Conservation (phyloP, 2,329 filamentous ascomycete genomes). For the Incumbomyces delicatus region DNA sequence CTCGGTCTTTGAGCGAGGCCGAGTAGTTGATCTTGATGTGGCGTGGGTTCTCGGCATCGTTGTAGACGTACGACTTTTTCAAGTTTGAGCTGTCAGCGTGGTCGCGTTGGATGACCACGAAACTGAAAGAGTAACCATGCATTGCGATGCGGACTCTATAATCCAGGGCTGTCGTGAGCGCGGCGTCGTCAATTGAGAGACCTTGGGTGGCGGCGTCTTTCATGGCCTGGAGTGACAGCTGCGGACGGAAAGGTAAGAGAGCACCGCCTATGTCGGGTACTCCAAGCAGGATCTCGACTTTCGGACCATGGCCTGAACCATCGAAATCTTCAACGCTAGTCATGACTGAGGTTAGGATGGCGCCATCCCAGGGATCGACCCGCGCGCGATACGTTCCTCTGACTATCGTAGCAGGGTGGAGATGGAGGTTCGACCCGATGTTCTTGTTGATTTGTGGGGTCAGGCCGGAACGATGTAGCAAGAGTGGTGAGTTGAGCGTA, state of each 20-base stretch:
- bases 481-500: conserved; percentile 63
- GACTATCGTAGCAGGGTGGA: conserved; percentile 56
- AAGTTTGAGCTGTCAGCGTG: conserved; percentile 54
- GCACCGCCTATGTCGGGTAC: background rate
- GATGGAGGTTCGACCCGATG: conserved; percentile 69
- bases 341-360: conserved; percentile 70
- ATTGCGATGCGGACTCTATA: conserved; percentile 63
- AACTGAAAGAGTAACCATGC: conserved; percentile 58
- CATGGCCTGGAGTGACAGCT: conserved; percentile 30
- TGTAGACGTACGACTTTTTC: conserved; percentile 43
- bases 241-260: conserved; percentile 59
- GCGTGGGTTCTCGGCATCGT: conserved; percentile 65
- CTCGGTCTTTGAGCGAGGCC: conserved; percentile 60
- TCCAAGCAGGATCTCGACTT: conserved; percentile 57
- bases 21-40: conserved; percentile 59
- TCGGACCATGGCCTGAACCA: conserved; percentile 67
- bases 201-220: conserved; percentile 31
- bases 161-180: conserved; percentile 45
- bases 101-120: conserved; percentile 67
- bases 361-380: conserved; percentile 41
- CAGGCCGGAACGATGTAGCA: conserved; percentile 69
- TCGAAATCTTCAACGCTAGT: conserved; percentile 74
- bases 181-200: background rate
- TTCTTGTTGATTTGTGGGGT: conserved; percentile 54
- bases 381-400: conserved; percentile 15